phyloP scores from a whole-genome alignment of 352 stramenopile species.

The Peronosclerospora sorghi region DNA sequence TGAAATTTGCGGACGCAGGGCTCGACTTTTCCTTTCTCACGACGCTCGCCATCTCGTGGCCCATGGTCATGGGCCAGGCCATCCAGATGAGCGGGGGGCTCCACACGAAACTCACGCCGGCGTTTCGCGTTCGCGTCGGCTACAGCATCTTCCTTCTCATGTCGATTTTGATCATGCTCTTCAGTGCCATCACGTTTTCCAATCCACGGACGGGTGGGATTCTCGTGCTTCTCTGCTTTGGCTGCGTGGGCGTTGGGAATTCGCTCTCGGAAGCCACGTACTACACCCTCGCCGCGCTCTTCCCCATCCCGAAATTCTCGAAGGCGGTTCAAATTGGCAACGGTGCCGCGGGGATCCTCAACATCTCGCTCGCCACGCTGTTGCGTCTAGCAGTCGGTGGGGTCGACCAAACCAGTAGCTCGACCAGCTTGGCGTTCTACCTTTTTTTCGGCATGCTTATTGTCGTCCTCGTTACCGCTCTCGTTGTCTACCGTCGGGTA shows the following conservation, averaged over 20 bases:
- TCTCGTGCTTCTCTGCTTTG: constrained; percentile 49
- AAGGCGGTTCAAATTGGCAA: constrained; percentile 59
- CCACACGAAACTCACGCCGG: constrained; percentile 40
- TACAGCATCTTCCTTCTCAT: constrained; percentile 49
- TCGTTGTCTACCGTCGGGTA: constrained; percentile 32
- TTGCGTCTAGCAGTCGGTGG: constrained; percentile 38
- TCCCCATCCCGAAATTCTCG: constrained; percentile 53
- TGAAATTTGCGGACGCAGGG: constrained; percentile 31
- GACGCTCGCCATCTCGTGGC: constrained; percentile 45
- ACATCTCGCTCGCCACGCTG: constrained; percentile 40
- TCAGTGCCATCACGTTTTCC: constrained; percentile 37
- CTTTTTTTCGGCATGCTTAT: constrained; percentile 47
- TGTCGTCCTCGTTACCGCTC: constrained; percentile 30
- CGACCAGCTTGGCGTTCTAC: constrained; percentile 34
- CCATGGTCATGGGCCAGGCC: constrained; percentile 38
- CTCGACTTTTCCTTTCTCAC: constrained; percentile 64
- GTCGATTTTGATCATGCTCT: constrained; percentile 50
- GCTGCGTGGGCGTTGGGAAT: constrained; percentile 36
- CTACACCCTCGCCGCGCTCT: constrained; percentile 49
- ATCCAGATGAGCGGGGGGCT: constrained; percentile 47
- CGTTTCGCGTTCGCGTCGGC: constrained; percentile 32
- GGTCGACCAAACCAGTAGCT: constrained; percentile 24
- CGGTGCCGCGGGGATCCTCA: constrained; percentile 32
- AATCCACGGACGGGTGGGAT: constrained; percentile 35
- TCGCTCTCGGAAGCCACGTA: constrained; percentile 45